Evolutionary conservation across 2,329 filamentous ascomycete species (phyloP), one percentile per base, ranked within the genome.

Genomic region (Phialophora chinensis): DNA sequence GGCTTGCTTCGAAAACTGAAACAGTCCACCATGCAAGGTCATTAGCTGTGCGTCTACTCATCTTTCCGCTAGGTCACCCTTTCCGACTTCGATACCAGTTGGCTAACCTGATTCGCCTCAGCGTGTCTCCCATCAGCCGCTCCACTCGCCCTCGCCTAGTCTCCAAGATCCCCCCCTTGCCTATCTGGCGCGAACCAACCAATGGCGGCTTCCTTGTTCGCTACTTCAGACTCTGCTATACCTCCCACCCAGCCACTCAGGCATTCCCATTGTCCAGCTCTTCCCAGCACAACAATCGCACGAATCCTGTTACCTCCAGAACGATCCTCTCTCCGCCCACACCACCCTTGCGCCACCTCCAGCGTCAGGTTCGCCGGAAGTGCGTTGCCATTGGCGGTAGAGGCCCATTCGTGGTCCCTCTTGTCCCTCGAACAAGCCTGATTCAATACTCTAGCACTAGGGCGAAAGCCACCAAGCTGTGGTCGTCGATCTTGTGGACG

Each of bases 141-240:
- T 29, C 57, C 57, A 47, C 42, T 20, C 42, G 25, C 47, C 38
- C 38, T 44, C 38, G n/a, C 38, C 47, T 59, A 31, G 57, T 47
- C 44, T 23, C 31, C 42, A 52, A 17, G 25, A 60, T 33, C 31
- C 27, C 31, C 56, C 44, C 42, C 44, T 60, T 31, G 14, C 42
- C 47, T 49, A 4, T 42, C 42, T 33, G 23, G 20, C 38, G 31
- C 38, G 20, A 23, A 52, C 11, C 49, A 27, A 20, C 49, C 49
- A 52, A 52, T 52, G 20, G 20, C 49, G 17, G 25, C 20, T 4
- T 27, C 8, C 23, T 27, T 7, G 23, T 52, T 29, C n/a, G 49
- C 20, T 6, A 52, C 25, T 52, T 17, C 49, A 52, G 23, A 29
- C 49, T 52, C 8, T 52, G 49, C n/a, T 25, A 52, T 52, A 52